A percentile compares a stretch with the other conserved stretches of the same genome.
These are phyloP conservation scores for Boletellus emodensis DNA, from an alignment of 768 basidiomycete genomes.

Conservation along the genomic window DNA sequence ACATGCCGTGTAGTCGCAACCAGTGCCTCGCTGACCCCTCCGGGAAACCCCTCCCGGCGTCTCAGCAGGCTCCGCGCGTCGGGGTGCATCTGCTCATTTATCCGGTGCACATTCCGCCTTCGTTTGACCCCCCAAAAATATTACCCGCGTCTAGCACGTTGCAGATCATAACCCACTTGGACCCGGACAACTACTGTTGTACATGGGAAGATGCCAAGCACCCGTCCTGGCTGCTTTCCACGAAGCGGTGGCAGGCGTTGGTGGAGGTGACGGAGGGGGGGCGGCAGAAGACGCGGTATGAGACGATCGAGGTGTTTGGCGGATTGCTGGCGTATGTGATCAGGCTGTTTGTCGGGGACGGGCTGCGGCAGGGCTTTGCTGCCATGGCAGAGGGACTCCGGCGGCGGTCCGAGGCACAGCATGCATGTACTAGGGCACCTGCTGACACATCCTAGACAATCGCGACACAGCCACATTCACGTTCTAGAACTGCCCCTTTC, in stretches of 20 bases:
- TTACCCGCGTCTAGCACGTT: conserved; percentile 36
- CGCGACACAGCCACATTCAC: conserved; percentile 22
- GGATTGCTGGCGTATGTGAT: conserved; percentile 55
- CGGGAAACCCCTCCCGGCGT: conserved; percentile 34
- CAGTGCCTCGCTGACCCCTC: conserved; percentile 44
- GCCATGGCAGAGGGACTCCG: conserved; percentile 61
- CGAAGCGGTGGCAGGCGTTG: conserved; percentile 65
- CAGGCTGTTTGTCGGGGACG: conserved; percentile 39
- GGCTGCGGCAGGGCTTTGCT: conserved; percentile 43
- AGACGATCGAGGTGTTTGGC: conserved; percentile 57
- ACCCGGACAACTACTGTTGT: conserved; percentile 50
- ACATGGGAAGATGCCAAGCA: conserved; percentile 48
- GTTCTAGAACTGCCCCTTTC: conserved; percentile 21
- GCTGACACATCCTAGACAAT: conserved; percentile 27
- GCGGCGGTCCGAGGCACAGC: conserved; percentile 39
- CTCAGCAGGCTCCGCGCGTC: conserved; percentile 46
- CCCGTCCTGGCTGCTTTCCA: conserved; percentile 46
- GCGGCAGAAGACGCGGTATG: conserved; percentile 52
- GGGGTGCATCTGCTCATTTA: conserved; percentile 47
- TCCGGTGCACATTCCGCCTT: conserved; percentile 59
- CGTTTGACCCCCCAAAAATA: conserved; percentile 38
- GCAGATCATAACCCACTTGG: conserved; percentile 46
- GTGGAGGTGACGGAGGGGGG: conserved; percentile 42
- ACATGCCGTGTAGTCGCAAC: conserved; percentile 38
- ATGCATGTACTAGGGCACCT: neutral